Evolutionary conservation across 2,329 filamentous ascomycete genomes (phyloP).

Genomic region (Ophiocordyceps robertsii): DNA sequence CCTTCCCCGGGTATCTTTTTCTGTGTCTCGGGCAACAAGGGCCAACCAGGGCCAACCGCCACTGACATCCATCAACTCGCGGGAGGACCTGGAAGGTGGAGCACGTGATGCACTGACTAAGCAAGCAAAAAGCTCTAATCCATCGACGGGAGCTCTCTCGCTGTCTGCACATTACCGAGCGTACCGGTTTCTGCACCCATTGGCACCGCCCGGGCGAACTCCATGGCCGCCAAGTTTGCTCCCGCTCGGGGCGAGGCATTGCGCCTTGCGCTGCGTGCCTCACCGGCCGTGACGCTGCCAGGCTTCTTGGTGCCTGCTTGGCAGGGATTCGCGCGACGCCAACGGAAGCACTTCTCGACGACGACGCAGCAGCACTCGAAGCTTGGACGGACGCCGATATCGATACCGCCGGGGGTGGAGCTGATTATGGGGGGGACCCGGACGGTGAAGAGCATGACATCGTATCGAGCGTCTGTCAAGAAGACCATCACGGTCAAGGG

Average conservation of each 20-base stretch:
- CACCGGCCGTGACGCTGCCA: conserved; percentile 43
- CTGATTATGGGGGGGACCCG: conserved; percentile 54
- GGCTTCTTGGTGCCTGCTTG: conserved; percentile 63
- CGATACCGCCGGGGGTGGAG: conserved; percentile 73
- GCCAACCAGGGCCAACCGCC: too few relatives aligned
- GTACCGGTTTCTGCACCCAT: not conserved
- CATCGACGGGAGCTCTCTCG: too few relatives aligned
- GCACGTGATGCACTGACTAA: conserved; percentile 7
- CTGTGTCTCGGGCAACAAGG: too few relatives aligned
- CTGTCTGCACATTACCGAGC: too few relatives aligned
- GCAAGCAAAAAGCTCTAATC: conserved; percentile 4
- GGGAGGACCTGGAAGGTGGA: too few relatives aligned
- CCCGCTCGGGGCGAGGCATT: conserved; percentile 48
- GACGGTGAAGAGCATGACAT: conserved; percentile 38
- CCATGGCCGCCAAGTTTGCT: conserved; percentile 45
- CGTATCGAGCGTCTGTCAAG: conserved; percentile 47
- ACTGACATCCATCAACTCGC: too few relatives aligned
- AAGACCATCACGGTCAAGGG: conserved; percentile 65
- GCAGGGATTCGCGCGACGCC: conserved; percentile 28
- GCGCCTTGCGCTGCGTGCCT: conserved; percentile 38
- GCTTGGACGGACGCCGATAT: conserved; percentile 69
- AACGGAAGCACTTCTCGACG: conserved; percentile 48
- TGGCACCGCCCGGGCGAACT: not conserved
- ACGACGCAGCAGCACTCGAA: conserved; percentile 59
- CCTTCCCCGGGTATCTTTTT: too few relatives aligned